Percentiles rank a stretch among this genome's conserved stretches.
phyloP scores from a whole-genome alignment of 768 basidiomycete species.

The Sistotremastrum suecicum region DNA sequence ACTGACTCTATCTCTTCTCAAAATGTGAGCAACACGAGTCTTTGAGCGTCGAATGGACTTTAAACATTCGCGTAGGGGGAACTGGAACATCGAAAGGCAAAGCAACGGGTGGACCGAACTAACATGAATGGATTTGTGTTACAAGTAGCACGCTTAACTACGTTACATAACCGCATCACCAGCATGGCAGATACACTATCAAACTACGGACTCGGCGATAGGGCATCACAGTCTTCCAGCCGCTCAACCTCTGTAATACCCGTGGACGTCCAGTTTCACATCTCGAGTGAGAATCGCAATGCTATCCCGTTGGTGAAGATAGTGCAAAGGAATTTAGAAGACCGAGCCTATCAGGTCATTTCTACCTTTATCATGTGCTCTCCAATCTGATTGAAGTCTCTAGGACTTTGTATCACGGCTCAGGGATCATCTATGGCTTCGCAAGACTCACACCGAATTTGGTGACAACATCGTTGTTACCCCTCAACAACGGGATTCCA shows the following conservation, averaged over 20 bases:
- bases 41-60: neutral
- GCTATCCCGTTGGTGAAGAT: no score
- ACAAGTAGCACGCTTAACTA: neutral
- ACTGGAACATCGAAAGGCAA: slow-evolving; percentile 1
- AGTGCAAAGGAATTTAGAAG: neutral
- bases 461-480: neutral
- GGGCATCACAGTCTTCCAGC: no score
- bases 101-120: neutral
- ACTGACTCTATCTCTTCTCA: slow-evolving; percentile 2
- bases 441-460: neutral
- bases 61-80: neutral
- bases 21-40: neutral
- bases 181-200: neutral
- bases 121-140: neutral
- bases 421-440: neutral
- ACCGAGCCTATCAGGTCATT: neutral
- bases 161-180: neutral
- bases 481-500: neutral
- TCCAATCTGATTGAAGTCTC: neutral
- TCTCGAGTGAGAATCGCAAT: no score
- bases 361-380: neutral
- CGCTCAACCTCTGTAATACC: no score
- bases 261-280: no score
- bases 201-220: neutral
- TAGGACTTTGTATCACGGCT: slow-evolving; percentile 2